phyloP scores from a whole-genome alignment of 1,284 basidiomycete genomes.

The Megacollybia platyphylla region DNA sequence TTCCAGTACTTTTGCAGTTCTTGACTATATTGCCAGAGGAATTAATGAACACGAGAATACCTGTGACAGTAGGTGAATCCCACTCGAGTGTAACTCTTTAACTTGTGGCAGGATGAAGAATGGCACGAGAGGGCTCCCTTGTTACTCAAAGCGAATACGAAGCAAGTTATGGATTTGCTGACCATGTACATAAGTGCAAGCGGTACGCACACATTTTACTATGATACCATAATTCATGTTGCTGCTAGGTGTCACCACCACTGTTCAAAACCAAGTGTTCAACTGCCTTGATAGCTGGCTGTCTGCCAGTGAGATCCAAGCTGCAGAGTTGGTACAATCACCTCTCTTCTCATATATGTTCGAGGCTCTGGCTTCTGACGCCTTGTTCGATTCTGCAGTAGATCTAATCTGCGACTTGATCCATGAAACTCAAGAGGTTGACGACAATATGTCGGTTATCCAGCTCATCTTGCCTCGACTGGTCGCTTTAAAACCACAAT shows the following conservation, averaged over 20 bases:
- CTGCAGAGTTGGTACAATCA: conserved; percentile 55
- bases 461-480: conserved; percentile 78
- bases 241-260: conserved; percentile 62
- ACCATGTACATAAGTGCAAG: conserved; percentile 84
- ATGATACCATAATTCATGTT: conserved; percentile 1
- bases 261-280: conserved; percentile 83
- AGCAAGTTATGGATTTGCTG: conserved; percentile 68
- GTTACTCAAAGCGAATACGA: conserved; percentile 64
- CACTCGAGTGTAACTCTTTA: neutral
- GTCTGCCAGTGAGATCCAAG: conserved; percentile 73
- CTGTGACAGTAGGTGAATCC: conserved; percentile 59
- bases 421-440: conserved; percentile 96
- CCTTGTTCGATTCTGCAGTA: conserved; percentile 86
- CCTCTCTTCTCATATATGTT: conserved; percentile 82
- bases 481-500: conserved; percentile 56
- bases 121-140: conserved; percentile 53
- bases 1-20: conserved; percentile 82
- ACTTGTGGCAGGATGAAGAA: conserved; percentile 58
- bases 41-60: conserved; percentile 79
- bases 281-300: conserved; percentile 84
- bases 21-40: conserved; percentile 90
- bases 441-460: conserved; percentile 88
- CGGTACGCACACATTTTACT: conserved; percentile 39
- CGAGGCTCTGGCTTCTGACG: conserved; percentile 73
- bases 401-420: conserved; percentile 92